Evolutionary conservation across 1,139 yeast genomes (phyloP), one percentile per base, ranked within the genome.

Genomic region (Saccharomyces pastorianus): DNA sequence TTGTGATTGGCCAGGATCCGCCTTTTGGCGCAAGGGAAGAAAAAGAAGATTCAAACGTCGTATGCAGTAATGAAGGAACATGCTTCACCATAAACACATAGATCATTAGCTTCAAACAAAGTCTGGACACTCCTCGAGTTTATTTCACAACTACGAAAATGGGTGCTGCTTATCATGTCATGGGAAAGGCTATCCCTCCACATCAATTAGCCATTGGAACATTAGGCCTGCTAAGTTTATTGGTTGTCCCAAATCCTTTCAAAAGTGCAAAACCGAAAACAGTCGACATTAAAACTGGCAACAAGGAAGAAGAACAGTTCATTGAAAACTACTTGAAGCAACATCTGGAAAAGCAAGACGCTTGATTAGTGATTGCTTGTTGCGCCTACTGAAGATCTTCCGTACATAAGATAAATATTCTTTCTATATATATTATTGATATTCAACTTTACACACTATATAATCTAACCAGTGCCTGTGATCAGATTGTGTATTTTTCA

Each of bases 281-380:
- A 64, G 89, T 93, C 58, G 76, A 85, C 55, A 80, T 89, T 72
- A 80, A 82, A 62, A 96, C 96, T 60, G 73, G 83, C 56, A 81
- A 90, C 56, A 82, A 90, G 63, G 97, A 89, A 65, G 98, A 91
- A 76, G 96, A 88, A 72, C 84, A 85, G 73, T 91, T 85, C 76
- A 79, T 84, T 64, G 69, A 71, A 65, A 76, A 74, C 17, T 76
- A 71, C 63, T 58, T 74, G 56, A 63, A 67, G 49, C 70, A 71
- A 57, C 59, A 58, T 17, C 9, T 3, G 6, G 44, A 38, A 38
- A 38, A 8, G 25, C 44, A 38, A 38, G 44, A 38, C 6, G 44
- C 44, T 3, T 38, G 13, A 38, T 9, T 38, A 17, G 6, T 0
- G 44, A 2, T 38, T 9, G 44, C 5, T 38, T 49, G 32, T 46